Evolutionary conservation across 257 asterid species (phyloP).

Genomic region (Perilla frutescens): DNA sequence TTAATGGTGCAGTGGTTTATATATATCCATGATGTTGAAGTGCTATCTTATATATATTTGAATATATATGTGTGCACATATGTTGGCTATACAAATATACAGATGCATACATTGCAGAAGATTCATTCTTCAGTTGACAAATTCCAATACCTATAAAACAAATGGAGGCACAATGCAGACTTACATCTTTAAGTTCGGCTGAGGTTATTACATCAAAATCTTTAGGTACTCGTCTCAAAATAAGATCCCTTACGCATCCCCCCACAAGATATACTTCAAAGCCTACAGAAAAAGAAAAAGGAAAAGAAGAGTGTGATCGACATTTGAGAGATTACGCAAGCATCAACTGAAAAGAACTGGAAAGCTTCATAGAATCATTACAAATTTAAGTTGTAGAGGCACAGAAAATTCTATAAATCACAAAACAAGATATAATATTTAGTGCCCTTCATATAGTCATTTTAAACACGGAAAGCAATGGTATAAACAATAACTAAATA

Average conservation of each 20-base stretch:
- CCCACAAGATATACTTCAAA: constrained; percentile 93
- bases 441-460: background rate
- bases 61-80: too few species aligned
- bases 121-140: background rate
- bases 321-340: constrained; percentile 2
- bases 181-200: constrained; percentile 78
- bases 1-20: too few species aligned
- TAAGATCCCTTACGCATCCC: constrained; percentile 89
- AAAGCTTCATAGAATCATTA: constrained; percentile 19
- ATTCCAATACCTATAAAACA: background rate
- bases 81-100: too few species aligned
- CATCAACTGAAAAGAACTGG: constrained; percentile 14
- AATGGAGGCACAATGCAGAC: constrained; percentile 12
- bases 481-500: background rate
- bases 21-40: too few species aligned
- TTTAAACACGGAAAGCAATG: too few species aligned
- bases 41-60: too few species aligned
- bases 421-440: background rate
- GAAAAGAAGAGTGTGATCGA: background rate
- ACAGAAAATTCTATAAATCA: constrained; percentile 2
- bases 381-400: constrained; percentile 17
- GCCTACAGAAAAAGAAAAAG: constrained; percentile 46
- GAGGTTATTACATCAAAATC: constrained; percentile 87
- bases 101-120: background rate
- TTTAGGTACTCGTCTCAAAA: constrained; percentile 69